phyloP scores from a whole-genome alignment of 106 monocot genomes.

The Triglochin maritima region DNA sequence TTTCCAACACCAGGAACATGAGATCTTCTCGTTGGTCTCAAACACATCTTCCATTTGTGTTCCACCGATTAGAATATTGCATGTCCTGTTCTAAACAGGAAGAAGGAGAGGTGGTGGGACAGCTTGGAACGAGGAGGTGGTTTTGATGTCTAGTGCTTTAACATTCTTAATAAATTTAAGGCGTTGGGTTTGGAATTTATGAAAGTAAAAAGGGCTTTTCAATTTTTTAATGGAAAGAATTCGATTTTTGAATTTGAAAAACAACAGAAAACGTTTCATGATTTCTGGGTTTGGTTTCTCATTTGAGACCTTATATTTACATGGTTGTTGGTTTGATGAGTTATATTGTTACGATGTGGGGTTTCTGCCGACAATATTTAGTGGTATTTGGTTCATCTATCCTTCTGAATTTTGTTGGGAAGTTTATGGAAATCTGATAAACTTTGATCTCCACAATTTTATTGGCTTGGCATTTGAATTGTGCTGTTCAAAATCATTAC shows the following conservation, averaged over 20 bases:
- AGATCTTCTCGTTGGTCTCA: background rate
- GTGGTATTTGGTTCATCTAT: too few species aligned
- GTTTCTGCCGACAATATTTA: too few species aligned
- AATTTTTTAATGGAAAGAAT: background rate
- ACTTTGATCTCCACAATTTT: too few species aligned
- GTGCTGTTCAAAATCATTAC: too few species aligned
- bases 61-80: too few species aligned
- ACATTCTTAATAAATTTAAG: background rate
- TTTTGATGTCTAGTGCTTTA: too few species aligned
- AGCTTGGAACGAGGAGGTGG: background rate
- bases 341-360: too few species aligned
- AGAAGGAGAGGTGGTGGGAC: background rate
- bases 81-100: background rate
- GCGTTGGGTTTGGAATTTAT: background rate
- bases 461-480: too few species aligned
- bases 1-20: constrained; percentile 1
- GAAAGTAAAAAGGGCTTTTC: background rate
- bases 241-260: background rate
- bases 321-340: too few species aligned
- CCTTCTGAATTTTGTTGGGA: too few species aligned
- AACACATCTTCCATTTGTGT: background rate
- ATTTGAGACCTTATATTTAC: too few species aligned
- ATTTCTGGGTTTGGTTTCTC: background rate
- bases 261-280: background rate
- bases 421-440: too few species aligned